Evolutionary conservation across 176 grass and related monocot species (phyloP), one percentile per base, ranked within the genome.

Genomic region (Zoysia japonica): DNA sequence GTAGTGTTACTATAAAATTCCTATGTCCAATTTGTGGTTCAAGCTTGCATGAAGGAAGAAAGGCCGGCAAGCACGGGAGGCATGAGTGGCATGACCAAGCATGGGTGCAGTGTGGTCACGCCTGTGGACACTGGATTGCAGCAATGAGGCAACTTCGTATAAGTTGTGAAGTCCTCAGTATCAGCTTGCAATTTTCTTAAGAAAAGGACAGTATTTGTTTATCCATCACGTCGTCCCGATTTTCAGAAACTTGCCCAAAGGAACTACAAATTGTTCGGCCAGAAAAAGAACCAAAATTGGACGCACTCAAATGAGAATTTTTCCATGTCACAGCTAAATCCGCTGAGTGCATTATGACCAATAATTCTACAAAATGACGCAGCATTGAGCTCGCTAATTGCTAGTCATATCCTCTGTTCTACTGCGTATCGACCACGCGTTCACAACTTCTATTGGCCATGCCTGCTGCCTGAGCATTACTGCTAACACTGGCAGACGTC

Each of bases 341-440:
- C 7, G 60, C 69, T 17, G 14, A 56, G 13, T 59, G 65, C 40
- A 59, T 80, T 80, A 68, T 70, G 51, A 69, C 11, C 41, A 6
- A 59, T 44, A 73, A 49, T n/a, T 7, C 80, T 68, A 74, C 75
- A 79, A 83, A 79, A 79, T 74, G 50, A 75, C 52, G n/a, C 44
- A 45, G 17, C 62, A 42, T 67, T 11, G 11, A 6, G 52, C 2
- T 16, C 40, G 42, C 11, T 20, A 78, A 45, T 66, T 20, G 40
- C 12, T 12, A 67, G 19, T 61, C 15, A 47, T 10, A 68, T 1
- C 5, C n/a, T 67, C 42, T 38, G 40, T 78, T 67, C 9, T 7
- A 63, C 67, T 17, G 19, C 61, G 49, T 51, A 66, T 52, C 11
- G 54, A 28, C 19, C 5, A 40, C 6, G 13, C 5, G 12, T 17